Conservation (phyloP, 306 rosid genomes). For the Herpetospermum pedunculosum region DNA sequence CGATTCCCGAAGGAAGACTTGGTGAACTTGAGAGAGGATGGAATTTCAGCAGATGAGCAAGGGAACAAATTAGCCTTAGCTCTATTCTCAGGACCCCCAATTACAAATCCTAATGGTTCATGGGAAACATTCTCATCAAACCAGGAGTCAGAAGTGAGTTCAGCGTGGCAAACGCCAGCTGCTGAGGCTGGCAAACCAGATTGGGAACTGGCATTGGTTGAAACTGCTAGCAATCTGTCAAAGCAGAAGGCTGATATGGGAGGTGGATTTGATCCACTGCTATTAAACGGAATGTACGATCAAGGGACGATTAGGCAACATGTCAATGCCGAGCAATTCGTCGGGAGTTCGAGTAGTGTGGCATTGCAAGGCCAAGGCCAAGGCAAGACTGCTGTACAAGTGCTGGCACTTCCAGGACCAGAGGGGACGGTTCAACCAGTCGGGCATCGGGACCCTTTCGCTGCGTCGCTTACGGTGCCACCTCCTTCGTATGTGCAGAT, state of each 20-base stretch:
- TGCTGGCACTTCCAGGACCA: slow-evolving; percentile 81
- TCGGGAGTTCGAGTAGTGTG: slow-evolving; percentile 82
- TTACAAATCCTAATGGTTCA: slow-evolving; percentile 35
- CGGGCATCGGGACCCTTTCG: slow-evolving; percentile 71
- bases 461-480: slow-evolving; percentile 62
- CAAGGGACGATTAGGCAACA: slow-evolving; percentile 78
- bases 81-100: slow-evolving; percentile 45
- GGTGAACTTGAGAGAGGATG: slow-evolving; percentile 56
- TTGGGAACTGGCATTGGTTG: slow-evolving; percentile 84
- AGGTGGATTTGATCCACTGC: slow-evolving; percentile 68
- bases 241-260: slow-evolving; percentile 62
- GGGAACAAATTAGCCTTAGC: slow-evolving; percentile 69
- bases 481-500: slow-evolving; percentile 86
- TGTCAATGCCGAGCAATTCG: slow-evolving; percentile 35
- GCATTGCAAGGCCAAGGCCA: slow-evolving; percentile 44
- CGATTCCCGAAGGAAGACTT: slow-evolving; percentile 40
- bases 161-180: slow-evolving; percentile 73
- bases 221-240: slow-evolving; percentile 38
- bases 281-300: slow-evolving; percentile 86
- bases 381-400: slow-evolving; percentile 29
- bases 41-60: slow-evolving; percentile 59
- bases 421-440: slow-evolving; percentile 51
- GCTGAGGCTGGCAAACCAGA: slow-evolving; percentile 68
- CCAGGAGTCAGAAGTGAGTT: slow-evolving; percentile 48
- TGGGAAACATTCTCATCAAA: slow-evolving; percentile 72